Evolutionary conservation across 352 stramenopile species (phyloP).

Genomic region (Pythium periplocum): DNA sequence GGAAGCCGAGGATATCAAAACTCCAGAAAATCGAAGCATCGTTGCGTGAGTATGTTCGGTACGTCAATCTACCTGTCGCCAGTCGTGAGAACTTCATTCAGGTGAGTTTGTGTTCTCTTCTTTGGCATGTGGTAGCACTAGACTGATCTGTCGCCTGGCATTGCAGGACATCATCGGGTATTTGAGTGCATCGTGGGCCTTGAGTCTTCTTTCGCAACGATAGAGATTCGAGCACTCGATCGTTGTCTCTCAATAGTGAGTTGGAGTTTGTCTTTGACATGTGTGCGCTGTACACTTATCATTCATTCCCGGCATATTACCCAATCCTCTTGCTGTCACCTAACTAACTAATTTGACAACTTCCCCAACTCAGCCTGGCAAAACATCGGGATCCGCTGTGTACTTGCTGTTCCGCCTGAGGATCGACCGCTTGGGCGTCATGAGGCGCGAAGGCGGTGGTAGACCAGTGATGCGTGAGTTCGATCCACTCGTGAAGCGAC

Average conservation of each 20-base stretch:
- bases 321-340: too few relatives aligned
- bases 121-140: too few relatives aligned
- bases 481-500: conserved; percentile 11
- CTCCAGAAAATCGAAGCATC: conserved; percentile 71
- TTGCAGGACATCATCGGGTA: conserved; percentile 50
- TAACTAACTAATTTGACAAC: too few relatives aligned
- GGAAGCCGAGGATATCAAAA: conserved; percentile 64
- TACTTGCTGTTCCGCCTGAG: conserved; percentile 53
- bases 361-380: too few relatives aligned
- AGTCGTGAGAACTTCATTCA: conserved; percentile 58
- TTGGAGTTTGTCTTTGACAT: too few relatives aligned
- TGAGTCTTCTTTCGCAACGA: conserved; percentile 7
- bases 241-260: too few relatives aligned
- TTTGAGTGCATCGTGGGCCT: conserved; percentile 32
- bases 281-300: too few relatives aligned
- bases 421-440: conserved; percentile 23
- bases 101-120: conserved; percentile 5
- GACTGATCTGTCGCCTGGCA: too few relatives aligned
- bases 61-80: conserved; percentile 47
- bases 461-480: not conserved
- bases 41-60: conserved; percentile 59
- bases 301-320: too few relatives aligned
- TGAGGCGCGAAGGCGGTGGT: not conserved
- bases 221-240: not conserved
- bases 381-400: conserved; percentile 23